Evolutionary conservation across 495 filamentous ascomycete genomes (phyloP), one percentile per base, ranked within the genome.

Genomic region (Aspergillus haitiensis): DNA sequence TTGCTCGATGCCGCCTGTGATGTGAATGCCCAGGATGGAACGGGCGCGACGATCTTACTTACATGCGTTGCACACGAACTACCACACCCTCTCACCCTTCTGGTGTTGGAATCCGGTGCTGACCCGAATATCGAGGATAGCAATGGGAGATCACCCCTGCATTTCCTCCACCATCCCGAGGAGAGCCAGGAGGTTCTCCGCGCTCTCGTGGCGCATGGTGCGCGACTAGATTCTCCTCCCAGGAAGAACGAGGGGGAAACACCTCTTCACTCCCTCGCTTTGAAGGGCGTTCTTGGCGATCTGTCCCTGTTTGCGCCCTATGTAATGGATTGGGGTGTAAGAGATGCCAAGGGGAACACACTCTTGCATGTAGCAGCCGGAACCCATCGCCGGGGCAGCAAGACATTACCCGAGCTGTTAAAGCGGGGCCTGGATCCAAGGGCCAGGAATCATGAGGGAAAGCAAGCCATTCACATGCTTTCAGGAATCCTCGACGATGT

Each of bases 321-420:
- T 16, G 47, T 58, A 21, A 34, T 21, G 10, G 61, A 67, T 46
- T 67, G 64, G 64, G 46, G 44, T 13, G 36, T 64, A n/a, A 52
- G 21, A 6, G 59, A 64, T 27, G 54, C 47, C 4, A 59, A 59
- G 8, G 58, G 58, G 12, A 55, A 68, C 45, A 72, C 61, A 1
- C 55, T 63, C 12, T 50, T 75, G n/a, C 68, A 67, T 35, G 42
- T 65, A 6, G 68, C 69, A 2, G 56, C 45, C 11, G 32, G 39
- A 27, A 18, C 60, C 31, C 36, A 37, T 13, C 21, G 45, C 2
- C 9, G 15, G 10, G 48, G 53, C n/a, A 40, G 39, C 16, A 37
- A 61, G 1, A 60, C 51, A 12, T 7, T 69, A 36, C 27, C 18
- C 2, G 64, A 59, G 42, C 40, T 69, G 8, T 18, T 69, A 12